Base-by-base conservation (phyloP, 805 yeast species). In the Kodamaea restingae region DNA sequence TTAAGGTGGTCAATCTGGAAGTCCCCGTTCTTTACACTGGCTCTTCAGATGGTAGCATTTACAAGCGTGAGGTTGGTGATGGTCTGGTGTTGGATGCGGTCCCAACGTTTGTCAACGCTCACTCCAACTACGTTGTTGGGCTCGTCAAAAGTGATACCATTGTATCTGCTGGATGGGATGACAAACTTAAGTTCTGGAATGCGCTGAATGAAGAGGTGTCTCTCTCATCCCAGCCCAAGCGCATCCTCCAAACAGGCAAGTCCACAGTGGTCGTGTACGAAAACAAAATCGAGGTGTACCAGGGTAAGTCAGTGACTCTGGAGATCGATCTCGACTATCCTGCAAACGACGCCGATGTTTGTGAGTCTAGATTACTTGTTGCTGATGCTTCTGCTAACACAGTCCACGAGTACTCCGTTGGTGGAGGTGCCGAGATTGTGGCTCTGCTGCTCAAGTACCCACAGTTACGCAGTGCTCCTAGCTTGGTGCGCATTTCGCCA, bases 121-220 rank as follows among this genome's bases (percentile, higher is more conserved):
- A 90, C 59, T 55, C 74, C 1, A 88, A 88, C 48, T 73, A 82
- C 45, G 73, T 91, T 32, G 78, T 76, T 24, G 33, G 37, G n/a
- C 24, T 37, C 26, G 20, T n/a, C 3, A 26, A 18, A 14, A 15
- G 18, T 9, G 80, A 81, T 2, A 72, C 75, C 12, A 44, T 59
- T 12, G 51, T 78, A 14, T 70, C 88, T n/a, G 68, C 78, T 15
- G 95, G 90, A 3, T 93, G 98, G 98, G 98, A 91, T 61, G 95
- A 87, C 54, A 76, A 76, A 10, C 51, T 88, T 33, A 76, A 74
- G 52, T 31, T 55, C 11, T 28, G 31, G 31, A 63, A 71, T 69
- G 43, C n/a, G n/a, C n/a, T n/a, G n/a, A n/a, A 51, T 12, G 22
- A 36, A 7, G 24, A 51, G 2, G 36, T 48, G 6, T 43, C 36